Conservation (phyloP, 495 filamentous ascomycete genomes). For the Penicillium argentinense region DNA sequence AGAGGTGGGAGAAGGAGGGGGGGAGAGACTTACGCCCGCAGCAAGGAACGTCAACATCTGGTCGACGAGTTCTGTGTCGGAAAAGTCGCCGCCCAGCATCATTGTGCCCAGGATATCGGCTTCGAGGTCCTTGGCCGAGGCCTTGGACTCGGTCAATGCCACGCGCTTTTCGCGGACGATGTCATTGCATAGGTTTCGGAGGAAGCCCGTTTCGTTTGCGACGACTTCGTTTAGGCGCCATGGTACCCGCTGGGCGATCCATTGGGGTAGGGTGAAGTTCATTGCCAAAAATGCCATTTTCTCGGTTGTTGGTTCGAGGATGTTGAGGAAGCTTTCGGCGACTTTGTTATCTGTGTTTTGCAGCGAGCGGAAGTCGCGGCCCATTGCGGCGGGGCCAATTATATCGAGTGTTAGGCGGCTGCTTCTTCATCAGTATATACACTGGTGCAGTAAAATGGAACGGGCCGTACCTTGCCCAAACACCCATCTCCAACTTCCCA, state of each 20-base stretch:
- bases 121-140: constrained; percentile 54
- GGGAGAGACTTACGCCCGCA: constrained; percentile 40
- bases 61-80: constrained; percentile 51
- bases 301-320: constrained; percentile 50
- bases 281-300: constrained; percentile 48
- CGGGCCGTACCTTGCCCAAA: constrained; percentile 57
- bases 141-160: constrained; percentile 54
- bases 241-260: constrained; percentile 56
- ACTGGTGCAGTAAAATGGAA: not conserved
- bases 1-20: not conserved
- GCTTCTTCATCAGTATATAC: not conserved
- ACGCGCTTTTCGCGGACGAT: constrained; percentile 64
- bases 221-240: constrained; percentile 67
- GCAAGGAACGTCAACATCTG: constrained; percentile 58
- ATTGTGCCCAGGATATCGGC: constrained; percentile 68
- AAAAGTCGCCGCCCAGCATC: constrained; percentile 55
- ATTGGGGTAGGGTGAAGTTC: constrained; percentile 48
- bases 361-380: constrained; percentile 74
- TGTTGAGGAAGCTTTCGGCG: constrained; percentile 61
- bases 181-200: constrained; percentile 62
- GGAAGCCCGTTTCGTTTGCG: constrained; percentile 50
- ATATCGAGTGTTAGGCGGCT: constrained; percentile 80
- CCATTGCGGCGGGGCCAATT: constrained; percentile 79
- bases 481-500: constrained; percentile 63
- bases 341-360: constrained; percentile 62